phyloP scores from a whole-genome alignment of 495 filamentous ascomycete genomes.

The Antarctomyces pellizariae region DNA sequence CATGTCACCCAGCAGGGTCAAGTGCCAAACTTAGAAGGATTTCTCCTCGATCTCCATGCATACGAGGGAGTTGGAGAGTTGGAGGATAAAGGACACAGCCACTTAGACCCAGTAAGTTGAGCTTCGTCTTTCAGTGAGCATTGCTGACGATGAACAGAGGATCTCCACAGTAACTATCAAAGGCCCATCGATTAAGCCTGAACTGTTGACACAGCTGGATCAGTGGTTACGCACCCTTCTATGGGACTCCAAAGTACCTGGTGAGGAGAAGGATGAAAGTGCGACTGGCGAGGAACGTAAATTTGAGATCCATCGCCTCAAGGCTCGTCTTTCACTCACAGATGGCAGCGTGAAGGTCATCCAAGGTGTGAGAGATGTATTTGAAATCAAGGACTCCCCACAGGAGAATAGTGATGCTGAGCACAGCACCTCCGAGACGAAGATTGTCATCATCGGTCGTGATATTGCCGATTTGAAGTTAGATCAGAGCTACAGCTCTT shows the following conservation, averaged over 20 bases:
- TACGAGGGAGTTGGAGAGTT: constrained; percentile 59
- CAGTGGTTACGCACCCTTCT: constrained; percentile 62
- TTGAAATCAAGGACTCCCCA: constrained; percentile 58
- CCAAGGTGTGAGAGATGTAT: constrained; percentile 81
- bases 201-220: constrained; percentile 38
- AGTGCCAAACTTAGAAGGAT: constrained; percentile 60
- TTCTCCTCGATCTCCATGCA: constrained; percentile 76
- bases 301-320: constrained; percentile 68
- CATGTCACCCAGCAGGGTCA: constrained; percentile 57
- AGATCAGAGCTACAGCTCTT: constrained; percentile 15
- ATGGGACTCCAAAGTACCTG: constrained; percentile 54
- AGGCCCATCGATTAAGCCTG: constrained; percentile 27
- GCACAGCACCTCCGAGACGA: constrained; percentile 23
- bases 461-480: constrained; percentile 29
- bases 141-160: constrained; percentile 24
- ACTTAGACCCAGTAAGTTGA: constrained; percentile 53
- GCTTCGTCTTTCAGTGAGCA: constrained; percentile 1
- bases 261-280: neutral
- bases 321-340: constrained; percentile 42
- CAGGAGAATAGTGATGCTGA: constrained; percentile 8
- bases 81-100: constrained; percentile 48
- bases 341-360: constrained; percentile 49
- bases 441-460: constrained; percentile 62
- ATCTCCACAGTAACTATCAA: constrained; percentile 67
- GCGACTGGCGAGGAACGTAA: constrained; percentile 1